These are phyloP conservation scores for Colletotrichum australisinense DNA, from an alignment of 2,329 filamentous ascomycete species.

Conservation along the genomic window DNA sequence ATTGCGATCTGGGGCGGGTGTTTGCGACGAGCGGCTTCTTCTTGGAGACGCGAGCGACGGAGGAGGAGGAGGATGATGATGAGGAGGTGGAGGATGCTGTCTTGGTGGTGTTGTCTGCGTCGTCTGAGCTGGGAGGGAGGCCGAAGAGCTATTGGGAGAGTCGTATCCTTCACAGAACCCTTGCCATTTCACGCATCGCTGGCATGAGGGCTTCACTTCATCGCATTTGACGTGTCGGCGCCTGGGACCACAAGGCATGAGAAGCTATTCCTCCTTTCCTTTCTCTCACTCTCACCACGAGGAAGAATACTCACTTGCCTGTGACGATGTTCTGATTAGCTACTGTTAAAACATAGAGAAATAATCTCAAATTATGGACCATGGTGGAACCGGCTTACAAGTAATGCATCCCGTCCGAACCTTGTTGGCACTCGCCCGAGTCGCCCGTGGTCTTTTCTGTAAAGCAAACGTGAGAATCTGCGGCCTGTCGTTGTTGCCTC, in stretches of 20 bases:
- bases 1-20: not conserved
- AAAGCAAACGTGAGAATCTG: constrained; percentile 42
- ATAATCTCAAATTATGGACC: not conserved
- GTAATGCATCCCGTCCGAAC: constrained; percentile 46
- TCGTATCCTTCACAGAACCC: constrained; percentile 48
- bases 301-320: constrained; percentile 43
- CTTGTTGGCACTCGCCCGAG: constrained; percentile 45
- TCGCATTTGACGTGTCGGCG: constrained; percentile 50
- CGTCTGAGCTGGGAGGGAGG: not conserved
- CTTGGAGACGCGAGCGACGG: not conserved
- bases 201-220: constrained; percentile 48
- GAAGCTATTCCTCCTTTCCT: not conserved
- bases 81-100: not conserved
- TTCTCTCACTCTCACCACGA: not conserved
- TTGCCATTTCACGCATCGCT: constrained; percentile 49
- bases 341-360: not conserved
- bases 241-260: constrained; percentile 35
- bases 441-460: constrained; percentile 43
- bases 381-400: constrained; percentile 41
- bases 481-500: constrained; percentile 3
- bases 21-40: not conserved
- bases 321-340: not conserved
- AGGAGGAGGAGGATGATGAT: rapidly evolving
- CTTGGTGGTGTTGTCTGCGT: not conserved
- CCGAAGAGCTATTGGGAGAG: not conserved